These are phyloP conservation scores for Quercus berberidifolia DNA, from an alignment of 306 rosid species.

Conservation along the genomic window DNA sequence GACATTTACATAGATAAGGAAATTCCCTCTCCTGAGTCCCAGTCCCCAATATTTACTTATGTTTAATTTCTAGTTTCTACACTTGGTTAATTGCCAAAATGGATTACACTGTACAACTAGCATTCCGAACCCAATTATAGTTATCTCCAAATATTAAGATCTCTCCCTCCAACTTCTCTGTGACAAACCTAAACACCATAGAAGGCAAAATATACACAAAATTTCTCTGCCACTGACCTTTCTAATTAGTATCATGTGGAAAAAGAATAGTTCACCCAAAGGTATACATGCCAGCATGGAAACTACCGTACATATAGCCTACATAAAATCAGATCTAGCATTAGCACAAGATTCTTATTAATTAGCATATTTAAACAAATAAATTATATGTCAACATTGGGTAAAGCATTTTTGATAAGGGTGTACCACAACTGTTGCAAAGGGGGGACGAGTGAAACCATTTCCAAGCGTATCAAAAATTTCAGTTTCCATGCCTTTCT, in stretches of 20 bases:
- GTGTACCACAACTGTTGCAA: slow-evolving; percentile 90
- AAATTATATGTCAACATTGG: slow-evolving; percentile 1
- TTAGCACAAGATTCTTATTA: slow-evolving; percentile 28
- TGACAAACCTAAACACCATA: slow-evolving; percentile 14
- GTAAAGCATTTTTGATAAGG: slow-evolving; percentile 17
- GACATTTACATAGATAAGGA: neutral
- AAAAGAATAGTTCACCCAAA: slow-evolving; percentile 89
- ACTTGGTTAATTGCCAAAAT: neutral
- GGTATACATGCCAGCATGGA: slow-evolving; percentile 94
- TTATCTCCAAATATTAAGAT: slow-evolving; percentile 10
- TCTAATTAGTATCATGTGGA: slow-evolving; percentile 92
- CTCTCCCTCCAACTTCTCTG: slow-evolving; percentile 12
- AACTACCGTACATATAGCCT: slow-evolving; percentile 87
- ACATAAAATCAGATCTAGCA: slow-evolving; percentile 29
- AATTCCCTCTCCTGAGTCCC: neutral
- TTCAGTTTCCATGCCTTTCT: slow-evolving; percentile 86
- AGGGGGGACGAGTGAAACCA: slow-evolving; percentile 93
- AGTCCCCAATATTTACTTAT: neutral
- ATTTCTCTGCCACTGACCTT: slow-evolving; percentile 68
- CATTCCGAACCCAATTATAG: neutral
- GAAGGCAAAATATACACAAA: slow-evolving; percentile 21
- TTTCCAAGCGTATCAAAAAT: slow-evolving; percentile 91
- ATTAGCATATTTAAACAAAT: slow-evolving; percentile 11
- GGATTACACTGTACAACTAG: neutral
- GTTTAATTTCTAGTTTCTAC: neutral